phyloP scores from a whole-genome alignment of 805 yeast genomes.

The Saturnispora mendoncae region DNA sequence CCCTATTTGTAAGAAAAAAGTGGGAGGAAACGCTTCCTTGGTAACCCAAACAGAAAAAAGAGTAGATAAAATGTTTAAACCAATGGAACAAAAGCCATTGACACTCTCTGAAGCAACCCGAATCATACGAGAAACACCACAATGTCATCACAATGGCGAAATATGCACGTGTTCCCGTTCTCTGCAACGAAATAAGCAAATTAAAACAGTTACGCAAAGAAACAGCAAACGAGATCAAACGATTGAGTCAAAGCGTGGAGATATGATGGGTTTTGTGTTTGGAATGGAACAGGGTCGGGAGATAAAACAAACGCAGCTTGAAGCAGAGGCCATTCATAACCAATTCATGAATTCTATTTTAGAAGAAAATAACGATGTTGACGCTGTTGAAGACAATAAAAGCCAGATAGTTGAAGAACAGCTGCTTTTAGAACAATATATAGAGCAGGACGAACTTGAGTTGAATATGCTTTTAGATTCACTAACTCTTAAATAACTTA shows the following conservation, averaged over 20 bases:
- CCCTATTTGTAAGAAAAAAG: background rate
- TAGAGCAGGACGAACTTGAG: slow-evolving; percentile 22
- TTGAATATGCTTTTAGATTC: slow-evolving; percentile 21
- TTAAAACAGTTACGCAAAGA: slow-evolving; percentile 8
- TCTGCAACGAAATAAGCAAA: slow-evolving; percentile 5
- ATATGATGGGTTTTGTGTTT: slow-evolving; percentile 24
- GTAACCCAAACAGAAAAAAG: background rate
- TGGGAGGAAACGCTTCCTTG: background rate
- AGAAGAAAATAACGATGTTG: too few species aligned
- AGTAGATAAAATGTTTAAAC: slow-evolving; percentile 18
- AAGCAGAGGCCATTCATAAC: slow-evolving; percentile 17
- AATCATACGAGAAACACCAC: background rate
- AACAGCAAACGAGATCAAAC: slow-evolving; percentile 13
- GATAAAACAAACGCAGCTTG: slow-evolving; percentile 12
- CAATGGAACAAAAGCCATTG: slow-evolving; percentile 11
- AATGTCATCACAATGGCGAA: background rate
- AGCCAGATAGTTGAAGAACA: slow-evolving; percentile 19
- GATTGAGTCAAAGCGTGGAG: slow-evolving; percentile 17
- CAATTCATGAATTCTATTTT: slow-evolving; percentile 16
- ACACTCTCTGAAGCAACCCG: background rate
- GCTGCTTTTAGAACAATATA: slow-evolving; percentile 24
- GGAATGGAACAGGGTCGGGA: slow-evolving; percentile 18
- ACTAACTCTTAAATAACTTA: background rate
- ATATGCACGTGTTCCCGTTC: slow-evolving; percentile 4
- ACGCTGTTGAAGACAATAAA: too few species aligned